Conservation (phyloP, 2,329 filamentous ascomycete species). For the Hymenoscyphus infarciens region DNA sequence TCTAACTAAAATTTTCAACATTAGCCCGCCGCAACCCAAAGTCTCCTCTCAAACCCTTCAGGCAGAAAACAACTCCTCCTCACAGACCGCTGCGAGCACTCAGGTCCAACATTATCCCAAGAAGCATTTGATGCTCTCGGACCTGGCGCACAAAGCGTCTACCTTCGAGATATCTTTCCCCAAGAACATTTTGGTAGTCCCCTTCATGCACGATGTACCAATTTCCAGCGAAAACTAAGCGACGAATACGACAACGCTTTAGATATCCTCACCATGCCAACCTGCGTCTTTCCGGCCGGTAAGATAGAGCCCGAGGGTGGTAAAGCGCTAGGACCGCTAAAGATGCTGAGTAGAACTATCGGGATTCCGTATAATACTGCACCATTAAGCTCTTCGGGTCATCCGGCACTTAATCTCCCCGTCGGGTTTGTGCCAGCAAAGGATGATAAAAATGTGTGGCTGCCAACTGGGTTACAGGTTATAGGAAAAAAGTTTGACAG, state of each 20-base stretch:
- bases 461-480: conserved; percentile 54
- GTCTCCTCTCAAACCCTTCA: conserved; percentile 42
- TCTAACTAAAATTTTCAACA: too few species aligned
- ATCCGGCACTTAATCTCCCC: conserved; percentile 51
- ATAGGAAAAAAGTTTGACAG: conserved; percentile 48
- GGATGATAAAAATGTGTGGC: conserved; percentile 38
- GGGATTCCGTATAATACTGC: conserved; percentile 55
- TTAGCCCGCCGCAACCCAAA: conserved; percentile 37
- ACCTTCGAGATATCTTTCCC: conserved; percentile 49
- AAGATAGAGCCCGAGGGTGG: conserved; percentile 37
- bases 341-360: conserved; percentile 39
- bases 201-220: conserved; percentile 46
- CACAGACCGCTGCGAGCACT: conserved; percentile 15
- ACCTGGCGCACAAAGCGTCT: conserved; percentile 51
- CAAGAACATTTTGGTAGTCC: conserved; percentile 41
- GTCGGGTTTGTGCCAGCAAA: conserved; percentile 44
- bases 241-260: conserved; percentile 45
- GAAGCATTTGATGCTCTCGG: conserved; percentile 49
- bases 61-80: conserved; percentile 44
- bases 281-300: conserved; percentile 40
- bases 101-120: conserved; percentile 48
- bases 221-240: conserved; percentile 43
- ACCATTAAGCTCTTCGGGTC: conserved; percentile 54
- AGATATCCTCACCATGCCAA: conserved; percentile 49
- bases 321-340: conserved; percentile 16